These are phyloP conservation scores for Phytophthora tentaculata DNA, from an alignment of 352 stramenopile genomes.

Conservation along the genomic window DNA sequence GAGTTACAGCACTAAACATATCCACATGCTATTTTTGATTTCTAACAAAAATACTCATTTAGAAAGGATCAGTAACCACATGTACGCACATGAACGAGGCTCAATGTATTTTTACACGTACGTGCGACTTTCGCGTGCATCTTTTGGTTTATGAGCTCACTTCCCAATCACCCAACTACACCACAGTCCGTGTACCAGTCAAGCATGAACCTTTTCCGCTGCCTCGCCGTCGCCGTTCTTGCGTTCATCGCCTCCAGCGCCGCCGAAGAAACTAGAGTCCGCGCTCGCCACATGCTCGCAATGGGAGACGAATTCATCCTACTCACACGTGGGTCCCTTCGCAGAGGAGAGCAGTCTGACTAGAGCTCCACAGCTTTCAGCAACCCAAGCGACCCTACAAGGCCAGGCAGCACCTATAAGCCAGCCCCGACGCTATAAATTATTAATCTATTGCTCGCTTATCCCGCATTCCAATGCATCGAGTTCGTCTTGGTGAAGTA, in stretches of 20 bases:
- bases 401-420: constrained; percentile 5
- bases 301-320: constrained; percentile 39
- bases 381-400: neutral
- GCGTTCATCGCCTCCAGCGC: neutral
- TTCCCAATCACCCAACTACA: constrained; percentile 16
- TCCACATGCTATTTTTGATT: neutral
- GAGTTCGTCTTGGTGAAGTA: neutral
- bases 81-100: neutral
- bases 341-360: constrained; percentile 4
- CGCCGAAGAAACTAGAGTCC: constrained; percentile 24
- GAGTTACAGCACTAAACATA: neutral
- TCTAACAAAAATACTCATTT: neutral
- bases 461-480: neutral
- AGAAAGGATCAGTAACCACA: constrained; percentile 1
- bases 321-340: constrained; percentile 19
- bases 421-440: constrained; percentile 13
- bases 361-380: constrained; percentile 1
- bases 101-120: constrained; percentile 14
- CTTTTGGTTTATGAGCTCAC: constrained; percentile 1
- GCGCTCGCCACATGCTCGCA: constrained; percentile 32
- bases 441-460: constrained; percentile 25
- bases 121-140: constrained; percentile 7
- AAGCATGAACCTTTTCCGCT: constrained; percentile 26
- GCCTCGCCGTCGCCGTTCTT: constrained; percentile 2
- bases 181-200: neutral